A percentile compares a stretch with the other conserved stretches of the same genome.
phyloP scores from a whole-genome alignment of 208 protist genomes.

The Porcisia hertigi region DNA sequence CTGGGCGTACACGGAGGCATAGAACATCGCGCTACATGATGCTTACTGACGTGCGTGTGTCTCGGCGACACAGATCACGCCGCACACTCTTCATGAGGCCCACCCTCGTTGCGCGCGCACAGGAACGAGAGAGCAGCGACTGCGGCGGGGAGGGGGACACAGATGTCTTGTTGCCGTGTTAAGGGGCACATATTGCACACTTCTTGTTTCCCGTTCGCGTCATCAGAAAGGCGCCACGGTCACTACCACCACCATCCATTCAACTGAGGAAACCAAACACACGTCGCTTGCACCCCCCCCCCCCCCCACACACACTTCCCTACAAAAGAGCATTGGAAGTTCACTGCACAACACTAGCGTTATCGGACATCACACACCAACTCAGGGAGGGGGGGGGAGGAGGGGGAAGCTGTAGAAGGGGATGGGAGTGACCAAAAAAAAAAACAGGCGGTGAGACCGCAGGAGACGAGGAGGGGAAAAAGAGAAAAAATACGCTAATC shows the following conservation, averaged over 20 bases:
- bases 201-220: not conserved
- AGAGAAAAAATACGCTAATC: not conserved
- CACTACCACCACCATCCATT: not conserved
- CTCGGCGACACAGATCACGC: not conserved
- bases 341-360: not conserved
- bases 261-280: not conserved
- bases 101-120: not conserved
- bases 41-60: not conserved
- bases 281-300: too few relatives aligned
- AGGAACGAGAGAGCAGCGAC: not conserved
- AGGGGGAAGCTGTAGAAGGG: not conserved
- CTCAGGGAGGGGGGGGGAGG: not conserved
- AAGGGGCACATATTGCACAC: not conserved
- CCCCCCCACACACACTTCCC: not conserved
- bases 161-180: not conserved
- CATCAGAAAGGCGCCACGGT: not conserved
- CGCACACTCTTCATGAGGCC: not conserved
- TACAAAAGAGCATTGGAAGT: constrained; percentile 14
- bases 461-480: not conserved
- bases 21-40: not conserved
- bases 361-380: not conserved
- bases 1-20: not conserved
- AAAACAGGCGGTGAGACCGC: not conserved
- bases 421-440: not conserved
- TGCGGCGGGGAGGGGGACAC: not conserved